A percentile compares a stretch with the other conserved stretches of the same genome.
phyloP scores from a whole-genome alignment of 73 alveolate species.

The Durusdinium trenchii region DNA sequence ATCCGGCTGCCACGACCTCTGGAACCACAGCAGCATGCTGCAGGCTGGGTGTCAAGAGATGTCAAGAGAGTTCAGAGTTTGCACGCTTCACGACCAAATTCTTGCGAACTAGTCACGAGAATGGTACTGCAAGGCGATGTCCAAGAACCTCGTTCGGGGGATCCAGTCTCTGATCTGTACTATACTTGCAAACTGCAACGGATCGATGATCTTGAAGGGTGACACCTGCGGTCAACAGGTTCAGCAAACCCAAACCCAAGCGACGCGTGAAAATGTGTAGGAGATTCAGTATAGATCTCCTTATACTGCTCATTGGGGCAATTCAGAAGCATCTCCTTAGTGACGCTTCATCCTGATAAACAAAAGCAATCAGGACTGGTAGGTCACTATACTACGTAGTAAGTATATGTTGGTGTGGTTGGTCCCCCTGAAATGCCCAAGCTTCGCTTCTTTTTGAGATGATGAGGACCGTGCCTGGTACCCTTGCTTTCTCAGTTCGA shows the following conservation, averaged over 20 bases:
- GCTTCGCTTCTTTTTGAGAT: no score
- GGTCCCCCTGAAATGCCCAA: no score
- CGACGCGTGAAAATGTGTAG: constrained; percentile 70
- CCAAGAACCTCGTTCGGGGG: constrained; percentile 34
- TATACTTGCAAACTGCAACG: no score
- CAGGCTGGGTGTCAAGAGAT: background rate
- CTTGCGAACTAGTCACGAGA: constrained; percentile 25
- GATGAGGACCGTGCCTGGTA: no score
- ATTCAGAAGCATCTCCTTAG: constrained; percentile 58
- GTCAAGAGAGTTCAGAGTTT: background rate
- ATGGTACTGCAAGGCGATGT: constrained; percentile 80
- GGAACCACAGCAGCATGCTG: background rate
- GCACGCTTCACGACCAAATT: background rate
- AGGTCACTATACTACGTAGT: background rate
- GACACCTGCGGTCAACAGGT: no score
- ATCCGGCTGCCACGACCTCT: constrained; percentile 61
- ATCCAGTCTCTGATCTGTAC: background rate
- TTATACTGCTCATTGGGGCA: constrained; percentile 88
- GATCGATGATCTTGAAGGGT: no score
- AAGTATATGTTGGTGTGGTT: no score
- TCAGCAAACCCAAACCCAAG: background rate
- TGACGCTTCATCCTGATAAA: background rate
- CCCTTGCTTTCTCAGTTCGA: no score
- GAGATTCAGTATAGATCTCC: constrained; percentile 64
- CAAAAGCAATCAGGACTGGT: background rate